Base-by-base conservation (phyloP, 345 rosid genomes). In the Boechera retrofracta region DNA sequence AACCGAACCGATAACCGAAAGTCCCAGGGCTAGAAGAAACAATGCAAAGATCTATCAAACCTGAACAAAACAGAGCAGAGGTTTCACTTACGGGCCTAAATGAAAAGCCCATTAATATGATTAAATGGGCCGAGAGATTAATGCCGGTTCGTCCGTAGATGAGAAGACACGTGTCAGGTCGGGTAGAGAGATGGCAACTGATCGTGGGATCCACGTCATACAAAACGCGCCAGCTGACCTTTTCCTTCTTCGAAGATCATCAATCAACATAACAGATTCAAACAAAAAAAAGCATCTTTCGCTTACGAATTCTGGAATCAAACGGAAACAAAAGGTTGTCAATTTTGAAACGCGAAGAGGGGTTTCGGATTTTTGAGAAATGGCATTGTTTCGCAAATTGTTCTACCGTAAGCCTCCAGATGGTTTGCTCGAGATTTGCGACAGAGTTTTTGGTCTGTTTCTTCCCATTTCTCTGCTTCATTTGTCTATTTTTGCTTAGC, bases 401-500 rank as follows among this genome's bases (percentile, higher is more conserved):
- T 94, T 94, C 74, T 88, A 86, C 74, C 80, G 83, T 80, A 92
- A 92, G 74, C 98, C 97, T 4, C 98, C 98, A 29, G 98, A 94
- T 67, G 98, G 98, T 4, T 83, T 94, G 73, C 90, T 94, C 60
- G 98, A 94, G 95, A 89, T 94, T 72, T 89, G 86, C 58, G 98
- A 94, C 77, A 82, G 89, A 70, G 90, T 92, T 59, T 94, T 84
- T 80, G 97, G 98, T 94, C 49, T 54, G 81, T 80, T 72, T 66
- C 58, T 48, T 44, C n/a, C 44, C 15, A 10, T 45, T 45, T 2
- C 45, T 59, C 53, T 45, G 26, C 33, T 72, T 44, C 16, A n/a
- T 48, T 33, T 49, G 1, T 70, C 24, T 67, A 3, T 2, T 21
- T 38, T 58, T 18, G 45, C 31, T 15, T 69, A 26, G 13, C 65